Percentiles rank a stretch among this genome's conserved stretches.
Evolutionary conservation across 768 basidiomycete species (phyloP).

Genomic region (Pisolithus marmoratus): DNA sequence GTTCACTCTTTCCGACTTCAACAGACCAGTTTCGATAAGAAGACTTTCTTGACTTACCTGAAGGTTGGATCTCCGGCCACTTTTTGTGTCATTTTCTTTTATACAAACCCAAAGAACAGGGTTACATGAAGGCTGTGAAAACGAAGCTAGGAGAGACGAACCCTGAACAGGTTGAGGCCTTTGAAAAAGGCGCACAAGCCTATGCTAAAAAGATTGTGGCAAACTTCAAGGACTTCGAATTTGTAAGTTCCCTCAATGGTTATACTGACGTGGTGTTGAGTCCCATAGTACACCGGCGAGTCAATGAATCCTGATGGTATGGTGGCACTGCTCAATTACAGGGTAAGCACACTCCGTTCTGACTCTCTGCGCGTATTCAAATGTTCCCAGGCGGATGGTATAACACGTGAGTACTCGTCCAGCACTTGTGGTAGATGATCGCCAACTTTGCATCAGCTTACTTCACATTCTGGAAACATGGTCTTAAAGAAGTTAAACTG

Average conservation of each 20-base stretch:
- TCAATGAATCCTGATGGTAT: slow-evolving; percentile 84
- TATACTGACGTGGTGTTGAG: neutral
- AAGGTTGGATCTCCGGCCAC: slow-evolving; percentile 47
- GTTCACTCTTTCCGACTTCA: slow-evolving; percentile 89
- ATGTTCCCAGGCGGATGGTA: slow-evolving; percentile 57
- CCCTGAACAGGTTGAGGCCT: slow-evolving; percentile 60
- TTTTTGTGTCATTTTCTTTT: neutral
- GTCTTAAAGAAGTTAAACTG: slow-evolving; percentile 75
- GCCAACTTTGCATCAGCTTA: slow-evolving; percentile 49
- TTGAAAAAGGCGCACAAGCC: slow-evolving; percentile 73
- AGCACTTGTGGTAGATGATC: neutral
- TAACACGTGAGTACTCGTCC: slow-evolving; percentile 58
- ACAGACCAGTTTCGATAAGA: slow-evolving; percentile 82
- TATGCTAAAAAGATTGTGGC: slow-evolving; percentile 86
- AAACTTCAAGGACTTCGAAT: slow-evolving; percentile 93
- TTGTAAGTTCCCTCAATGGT: slow-evolving; percentile 46
- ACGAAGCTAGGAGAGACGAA: slow-evolving; percentile 45
- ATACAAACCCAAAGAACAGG: slow-evolving; percentile 35
- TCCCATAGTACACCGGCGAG: slow-evolving; percentile 60
- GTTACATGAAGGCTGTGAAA: slow-evolving; percentile 94
- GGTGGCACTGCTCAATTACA: slow-evolving; percentile 93
- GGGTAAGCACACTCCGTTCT: slow-evolving; percentile 41
- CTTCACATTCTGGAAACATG: slow-evolving; percentile 96
- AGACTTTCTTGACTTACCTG: slow-evolving; percentile 72
- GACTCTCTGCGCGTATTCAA: slow-evolving; percentile 5